Conservation (phyloP, 1,284 basidiomycete genomes). For the Inonotus hispidus region DNA sequence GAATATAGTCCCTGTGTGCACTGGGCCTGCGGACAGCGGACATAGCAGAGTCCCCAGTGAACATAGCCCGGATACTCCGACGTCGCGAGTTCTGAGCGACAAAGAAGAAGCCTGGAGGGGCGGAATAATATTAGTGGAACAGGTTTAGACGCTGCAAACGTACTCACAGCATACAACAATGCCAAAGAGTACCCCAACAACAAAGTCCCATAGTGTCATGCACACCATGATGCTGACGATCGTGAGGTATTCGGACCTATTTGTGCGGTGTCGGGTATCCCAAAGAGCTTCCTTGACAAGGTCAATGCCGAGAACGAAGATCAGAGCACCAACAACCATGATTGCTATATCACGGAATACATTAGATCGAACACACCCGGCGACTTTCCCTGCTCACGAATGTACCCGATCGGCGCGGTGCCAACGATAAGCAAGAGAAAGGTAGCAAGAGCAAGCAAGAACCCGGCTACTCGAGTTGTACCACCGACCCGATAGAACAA, state of each 20-base stretch:
- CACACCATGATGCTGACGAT: conserved; percentile 79
- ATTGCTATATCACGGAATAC: conserved; percentile 49
- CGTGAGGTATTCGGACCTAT: conserved; percentile 73
- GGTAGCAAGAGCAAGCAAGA: conserved; percentile 81
- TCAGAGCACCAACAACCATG: conserved; percentile 86
- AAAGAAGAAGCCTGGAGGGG: conserved; percentile 80
- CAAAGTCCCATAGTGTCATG: conserved; percentile 95
- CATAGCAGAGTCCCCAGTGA: conserved; percentile 76
- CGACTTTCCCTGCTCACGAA: conserved; percentile 58
- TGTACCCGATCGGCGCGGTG: conserved; percentile 80
- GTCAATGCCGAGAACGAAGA: conserved; percentile 94
- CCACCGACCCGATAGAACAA: conserved; percentile 96
- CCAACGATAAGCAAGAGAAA: conserved; percentile 75
- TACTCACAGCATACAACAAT: conserved; percentile 82
- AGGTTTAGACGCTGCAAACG: background rate
- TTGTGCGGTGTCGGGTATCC: conserved; percentile 91
- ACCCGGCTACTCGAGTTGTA: conserved; percentile 75
- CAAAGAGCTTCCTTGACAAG: conserved; percentile 93
- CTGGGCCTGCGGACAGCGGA: conserved; percentile 91
- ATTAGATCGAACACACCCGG: background rate
- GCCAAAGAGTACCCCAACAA: conserved; percentile 89
- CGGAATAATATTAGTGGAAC: conserved; percentile 5
- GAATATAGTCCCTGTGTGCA: conserved; percentile 84
- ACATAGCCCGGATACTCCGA: conserved; percentile 75
- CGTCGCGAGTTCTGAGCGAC: conserved; percentile 89